phyloP scores from a whole-genome alignment of 192 early-diverging fungal genomes.

The Coemansia sp. region DNA sequence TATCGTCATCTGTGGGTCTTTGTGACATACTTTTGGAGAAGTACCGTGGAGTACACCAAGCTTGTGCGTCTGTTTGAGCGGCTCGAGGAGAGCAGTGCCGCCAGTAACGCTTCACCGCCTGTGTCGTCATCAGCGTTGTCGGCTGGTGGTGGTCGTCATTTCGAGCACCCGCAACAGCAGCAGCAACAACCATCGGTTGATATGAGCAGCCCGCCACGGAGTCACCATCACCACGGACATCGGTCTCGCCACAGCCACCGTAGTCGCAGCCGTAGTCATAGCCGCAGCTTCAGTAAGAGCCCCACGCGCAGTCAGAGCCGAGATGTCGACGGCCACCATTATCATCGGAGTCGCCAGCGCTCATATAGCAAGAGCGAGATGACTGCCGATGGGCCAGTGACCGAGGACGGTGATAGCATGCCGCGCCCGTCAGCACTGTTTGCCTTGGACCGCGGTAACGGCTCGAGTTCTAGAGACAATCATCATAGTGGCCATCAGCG shows the following conservation, averaged over 20 bases:
- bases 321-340: conserved; percentile 10
- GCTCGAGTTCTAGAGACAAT: background rate
- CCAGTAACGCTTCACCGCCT: conserved; percentile 12
- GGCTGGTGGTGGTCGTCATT: conserved; percentile 16
- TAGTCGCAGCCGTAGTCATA: conserved; percentile 18
- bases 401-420: background rate
- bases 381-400: conserved; percentile 9
- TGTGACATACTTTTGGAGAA: conserved; percentile 71
- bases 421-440: background rate
- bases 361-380: conserved; percentile 33
- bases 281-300: conserved; percentile 20
- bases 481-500: conserved; percentile 18
- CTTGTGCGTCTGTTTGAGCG: conserved; percentile 63
- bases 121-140: conserved; percentile 9
- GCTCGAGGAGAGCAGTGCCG: conserved; percentile 45
- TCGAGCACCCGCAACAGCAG: conserved; percentile 13
- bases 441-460: conserved; percentile 11
- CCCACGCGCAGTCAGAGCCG: conserved; percentile 33
- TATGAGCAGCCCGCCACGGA: conserved; percentile 2
- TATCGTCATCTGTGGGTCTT: conserved; percentile 72
- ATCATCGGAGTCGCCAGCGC: conserved; percentile 19
- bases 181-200: background rate
- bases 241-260: conserved; percentile 14
- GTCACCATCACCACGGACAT: conserved; percentile 1
- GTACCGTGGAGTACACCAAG: conserved; percentile 59